These are phyloP conservation scores for Cinnamomum micranthum DNA, from an alignment of 164 flowering plant species.

Conservation along the genomic window DNA sequence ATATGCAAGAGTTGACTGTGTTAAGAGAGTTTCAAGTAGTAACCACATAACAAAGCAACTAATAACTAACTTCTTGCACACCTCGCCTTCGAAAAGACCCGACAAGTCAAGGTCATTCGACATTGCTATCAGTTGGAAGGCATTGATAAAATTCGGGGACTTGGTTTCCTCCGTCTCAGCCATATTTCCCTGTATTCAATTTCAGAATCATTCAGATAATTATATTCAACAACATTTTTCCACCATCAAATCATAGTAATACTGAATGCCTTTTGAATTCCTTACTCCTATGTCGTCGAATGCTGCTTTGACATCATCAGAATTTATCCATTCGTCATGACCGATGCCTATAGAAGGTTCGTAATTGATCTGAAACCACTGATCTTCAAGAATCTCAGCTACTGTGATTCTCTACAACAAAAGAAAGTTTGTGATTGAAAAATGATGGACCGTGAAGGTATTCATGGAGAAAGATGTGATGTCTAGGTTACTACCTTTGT, in stretches of 20 bases:
- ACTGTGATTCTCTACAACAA: conserved; percentile 50
- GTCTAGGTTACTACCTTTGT: conserved; percentile 33
- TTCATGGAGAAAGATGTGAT: background rate
- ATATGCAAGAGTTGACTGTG: background rate
- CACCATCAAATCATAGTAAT: background rate
- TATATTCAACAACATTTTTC: background rate
- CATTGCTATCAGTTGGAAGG: conserved; percentile 49
- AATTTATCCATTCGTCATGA: conserved; percentile 24
- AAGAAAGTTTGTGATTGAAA: background rate
- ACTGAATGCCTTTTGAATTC: background rate
- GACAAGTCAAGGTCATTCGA: conserved; percentile 42
- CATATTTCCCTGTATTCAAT: conserved; percentile 20
- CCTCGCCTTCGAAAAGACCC: conserved; percentile 52
- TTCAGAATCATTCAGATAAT: background rate
- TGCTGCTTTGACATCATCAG: conserved; percentile 48
- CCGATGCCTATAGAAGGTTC: conserved; percentile 30
- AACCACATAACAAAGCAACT: background rate
- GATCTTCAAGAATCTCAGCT: conserved; percentile 53
- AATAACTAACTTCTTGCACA: conserved; percentile 9
- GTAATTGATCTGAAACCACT: conserved; percentile 57
- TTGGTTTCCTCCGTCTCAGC: conserved; percentile 14
- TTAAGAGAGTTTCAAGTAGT: too few species aligned
- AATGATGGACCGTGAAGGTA: too few species aligned
- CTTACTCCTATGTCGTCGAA: conserved; percentile 43
- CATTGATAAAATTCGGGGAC: conserved; percentile 36